Percentiles rank a stretch among this genome's conserved stretches.
Conservation (phyloP, 768 basidiomycete species). For the Xerocomellus chrysenteron region DNA sequence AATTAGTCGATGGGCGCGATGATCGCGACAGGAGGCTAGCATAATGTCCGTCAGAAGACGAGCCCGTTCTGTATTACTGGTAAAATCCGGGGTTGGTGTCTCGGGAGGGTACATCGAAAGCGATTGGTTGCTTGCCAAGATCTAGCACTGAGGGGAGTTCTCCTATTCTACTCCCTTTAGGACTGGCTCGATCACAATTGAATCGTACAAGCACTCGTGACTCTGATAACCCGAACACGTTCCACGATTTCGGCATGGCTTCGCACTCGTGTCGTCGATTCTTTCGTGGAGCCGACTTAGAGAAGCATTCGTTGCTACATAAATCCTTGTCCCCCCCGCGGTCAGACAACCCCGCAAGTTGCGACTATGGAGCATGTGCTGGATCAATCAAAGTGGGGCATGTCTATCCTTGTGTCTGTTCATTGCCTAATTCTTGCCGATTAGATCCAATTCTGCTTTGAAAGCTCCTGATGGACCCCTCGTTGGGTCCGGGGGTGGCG, state of each 20-base stretch:
- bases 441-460: background rate
- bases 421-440: background rate
- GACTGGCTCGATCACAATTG: slow-evolving; percentile 2
- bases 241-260: background rate
- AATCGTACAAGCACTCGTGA: background rate
- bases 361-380: slow-evolving; percentile 1
- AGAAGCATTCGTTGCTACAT: background rate
- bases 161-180: background rate
- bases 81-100: slow-evolving; percentile 7
- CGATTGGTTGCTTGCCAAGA: background rate
- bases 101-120: background rate
- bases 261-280: background rate
- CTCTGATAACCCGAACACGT: background rate
- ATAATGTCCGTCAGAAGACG: background rate
- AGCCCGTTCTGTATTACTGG: background rate
- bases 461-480: slow-evolving; percentile 2
- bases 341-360: background rate
- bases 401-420: background rate
- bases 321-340: background rate
- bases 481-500: background rate
- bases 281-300: background rate
- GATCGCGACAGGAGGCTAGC: background rate
- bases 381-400: slow-evolving; percentile 5
- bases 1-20: background rate
- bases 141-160: background rate